Evolutionary conservation across 2,329 filamentous ascomycete genomes (phyloP).

Genomic region (Venturiaceae sp.): DNA sequence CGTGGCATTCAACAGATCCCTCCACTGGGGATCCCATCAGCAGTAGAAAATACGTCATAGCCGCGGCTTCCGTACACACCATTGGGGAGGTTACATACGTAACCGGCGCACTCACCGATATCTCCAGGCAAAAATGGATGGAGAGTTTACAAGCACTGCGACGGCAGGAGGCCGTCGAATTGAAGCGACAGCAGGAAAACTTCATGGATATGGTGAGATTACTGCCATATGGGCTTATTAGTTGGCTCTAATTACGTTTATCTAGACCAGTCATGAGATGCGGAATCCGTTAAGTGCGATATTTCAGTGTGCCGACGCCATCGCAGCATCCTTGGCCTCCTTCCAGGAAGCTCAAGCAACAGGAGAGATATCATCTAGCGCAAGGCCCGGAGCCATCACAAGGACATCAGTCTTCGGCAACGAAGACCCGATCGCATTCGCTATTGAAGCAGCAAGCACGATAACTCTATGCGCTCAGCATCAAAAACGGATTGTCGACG

Average conservation of each 20-base stretch:
- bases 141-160: conserved; percentile 20
- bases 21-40: conserved; percentile 1
- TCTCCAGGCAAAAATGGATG: conserved; percentile 31
- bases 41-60: conserved; percentile 1
- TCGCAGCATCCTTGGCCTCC: conserved; percentile 18
- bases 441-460: conserved; percentile 27
- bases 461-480: conserved; percentile 13
- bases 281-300: conserved; percentile 35
- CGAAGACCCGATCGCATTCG: conserved; percentile 19
- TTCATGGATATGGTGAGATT: conserved; percentile 23
- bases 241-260: not conserved
- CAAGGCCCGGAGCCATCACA: not conserved
- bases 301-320: conserved; percentile 30
- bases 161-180: conserved; percentile 26
- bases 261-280: conserved; percentile 25
- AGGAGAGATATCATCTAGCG: not conserved
- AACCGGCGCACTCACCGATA: conserved; percentile 21
- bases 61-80: not conserved
- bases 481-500: conserved; percentile 10
- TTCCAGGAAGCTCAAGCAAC: not conserved
- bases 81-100: conserved; percentile 1
- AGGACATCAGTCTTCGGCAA: conserved; percentile 24
- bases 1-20: conserved; percentile 1
- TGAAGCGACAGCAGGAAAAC: conserved; percentile 27
- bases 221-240: not conserved